phyloP scores from a whole-genome alignment of 805 yeast species.

The Yamadazyma akitaensis region DNA sequence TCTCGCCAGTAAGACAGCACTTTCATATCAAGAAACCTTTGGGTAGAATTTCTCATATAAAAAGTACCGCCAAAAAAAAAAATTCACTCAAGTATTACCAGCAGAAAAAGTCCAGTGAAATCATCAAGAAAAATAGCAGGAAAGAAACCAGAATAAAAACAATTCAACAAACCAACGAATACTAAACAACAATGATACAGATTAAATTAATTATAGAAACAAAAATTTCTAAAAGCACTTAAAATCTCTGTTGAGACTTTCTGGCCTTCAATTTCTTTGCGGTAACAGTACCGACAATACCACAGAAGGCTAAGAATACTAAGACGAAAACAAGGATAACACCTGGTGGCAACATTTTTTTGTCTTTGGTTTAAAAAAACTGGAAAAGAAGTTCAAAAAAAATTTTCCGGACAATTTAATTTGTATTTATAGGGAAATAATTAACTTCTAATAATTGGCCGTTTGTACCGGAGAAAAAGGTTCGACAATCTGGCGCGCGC shows the following conservation, averaged over 20 bases:
- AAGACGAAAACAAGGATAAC: conserved; percentile 66
- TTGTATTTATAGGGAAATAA: conserved; percentile 6
- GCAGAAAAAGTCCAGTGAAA: neutral
- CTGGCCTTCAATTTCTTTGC: conserved; percentile 41
- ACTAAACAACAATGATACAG: neutral
- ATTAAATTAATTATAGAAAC: too few relatives aligned
- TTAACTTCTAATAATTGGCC: neutral
- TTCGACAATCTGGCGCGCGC: neutral
- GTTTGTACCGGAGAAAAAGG: neutral
- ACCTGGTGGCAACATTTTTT: conserved; percentile 65
- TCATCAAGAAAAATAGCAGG: neutral
- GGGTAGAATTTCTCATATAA: neutral
- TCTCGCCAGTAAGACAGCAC: neutral
- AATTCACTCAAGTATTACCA: conserved; percentile 2
- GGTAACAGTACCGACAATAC: conserved; percentile 34
- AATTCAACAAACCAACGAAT: neutral
- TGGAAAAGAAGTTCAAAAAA: conserved; percentile 3
- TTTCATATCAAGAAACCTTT: neutral
- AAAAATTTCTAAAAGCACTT: conserved; percentile 11
- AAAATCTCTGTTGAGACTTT: conserved; percentile 42
- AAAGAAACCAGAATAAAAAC: neutral
- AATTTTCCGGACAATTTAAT: conserved; percentile 6
- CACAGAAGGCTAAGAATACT: conserved; percentile 46
- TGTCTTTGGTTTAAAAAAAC: conserved; percentile 2
- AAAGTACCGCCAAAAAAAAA: neutral